Base-by-base conservation (phyloP, 2,329 filamentous ascomycete species). In the Penicillium vulpinum region DNA sequence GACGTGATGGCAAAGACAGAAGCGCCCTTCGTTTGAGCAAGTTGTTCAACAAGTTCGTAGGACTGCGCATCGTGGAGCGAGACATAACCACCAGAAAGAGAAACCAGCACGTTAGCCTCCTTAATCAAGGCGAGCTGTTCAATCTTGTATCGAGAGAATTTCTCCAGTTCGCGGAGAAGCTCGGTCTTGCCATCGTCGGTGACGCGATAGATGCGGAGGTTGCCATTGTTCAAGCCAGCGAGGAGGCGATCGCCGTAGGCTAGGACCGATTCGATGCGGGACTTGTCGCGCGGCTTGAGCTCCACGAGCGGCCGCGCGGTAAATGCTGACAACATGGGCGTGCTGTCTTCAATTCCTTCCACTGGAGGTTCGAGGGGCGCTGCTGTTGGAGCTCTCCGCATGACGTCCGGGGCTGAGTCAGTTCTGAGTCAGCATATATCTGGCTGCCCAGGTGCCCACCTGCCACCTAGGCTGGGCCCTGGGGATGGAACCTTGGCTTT, bases 101-200 rank as follows among this genome's bases (percentile, higher is more conserved):
- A 96, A 57, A 99, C 86, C 44, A 99, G 85, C 21, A 91, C 88
- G 73, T 90, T 94, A 54, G 92, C 92, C 75, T 97, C 94, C 70
- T 97, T 97, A 70, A 99, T 92, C 57, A 95, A 88, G 56, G 92
- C 93, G 16, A 99, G 85, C 80, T 99, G 93, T 68, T 97, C 92
- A 62, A 99, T 88, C 52, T 92, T 88, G 59, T 91, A 87, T 33
- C 89, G 85, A 10, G 93, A 94, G 81, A 99, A 99, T 78, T 90
- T 94, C 66, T 99, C 94, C 51, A 96, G 83, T 73, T 97, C 95
- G 60, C 92, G 89, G 46, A 97, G 81, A 24, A 97, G 84, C 68
- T 96, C 92, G 10, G 92, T 92, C 5, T 89, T 66, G 82, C 87
- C 58, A 62, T 72, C 54, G 67, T 73, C 57, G 38, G 61, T 96